These are phyloP conservation scores for Komagataella pseudopastoris DNA, from an alignment of 805 yeast genomes.

Conservation along the genomic window DNA sequence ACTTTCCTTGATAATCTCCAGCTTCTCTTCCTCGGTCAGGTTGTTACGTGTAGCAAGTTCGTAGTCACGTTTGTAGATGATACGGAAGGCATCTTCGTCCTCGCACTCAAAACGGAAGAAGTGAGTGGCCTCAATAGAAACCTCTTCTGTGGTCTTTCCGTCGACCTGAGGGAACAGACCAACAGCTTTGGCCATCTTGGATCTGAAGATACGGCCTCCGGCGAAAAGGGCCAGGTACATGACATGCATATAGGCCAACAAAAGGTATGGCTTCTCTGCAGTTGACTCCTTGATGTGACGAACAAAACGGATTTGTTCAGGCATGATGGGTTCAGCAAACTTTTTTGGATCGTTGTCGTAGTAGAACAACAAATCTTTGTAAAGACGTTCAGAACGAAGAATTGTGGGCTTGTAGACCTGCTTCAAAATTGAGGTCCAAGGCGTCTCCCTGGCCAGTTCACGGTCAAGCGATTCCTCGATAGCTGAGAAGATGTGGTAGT, in stretches of 20 bases:
- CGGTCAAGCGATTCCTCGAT: constrained; percentile 38
- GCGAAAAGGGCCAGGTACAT: constrained; percentile 79
- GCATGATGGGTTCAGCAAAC: constrained; percentile 42
- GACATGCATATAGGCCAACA: constrained; percentile 75
- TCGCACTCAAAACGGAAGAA: constrained; percentile 54
- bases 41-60: constrained; percentile 62
- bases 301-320: constrained; percentile 47
- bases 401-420: constrained; percentile 61
- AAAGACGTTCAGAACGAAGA: constrained; percentile 43
- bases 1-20: constrained; percentile 56
- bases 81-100: constrained; percentile 52
- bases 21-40: constrained; percentile 60
- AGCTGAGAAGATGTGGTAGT: constrained; percentile 55
- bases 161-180: constrained; percentile 67
- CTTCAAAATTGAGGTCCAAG: constrained; percentile 33
- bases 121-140: constrained; percentile 49
- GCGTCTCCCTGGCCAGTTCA: constrained; percentile 26
- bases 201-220: constrained; percentile 66
- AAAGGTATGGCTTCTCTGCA: constrained; percentile 49
- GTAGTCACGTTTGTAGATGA: constrained; percentile 59
- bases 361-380: constrained; percentile 53
- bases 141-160: constrained; percentile 52
- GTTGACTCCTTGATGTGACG: constrained; percentile 44
- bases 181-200: constrained; percentile 48
- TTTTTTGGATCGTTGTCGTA: constrained; percentile 42